Base-by-base conservation (phyloP, 495 filamentous ascomycete species). In the Acidiella bohemica region DNA sequence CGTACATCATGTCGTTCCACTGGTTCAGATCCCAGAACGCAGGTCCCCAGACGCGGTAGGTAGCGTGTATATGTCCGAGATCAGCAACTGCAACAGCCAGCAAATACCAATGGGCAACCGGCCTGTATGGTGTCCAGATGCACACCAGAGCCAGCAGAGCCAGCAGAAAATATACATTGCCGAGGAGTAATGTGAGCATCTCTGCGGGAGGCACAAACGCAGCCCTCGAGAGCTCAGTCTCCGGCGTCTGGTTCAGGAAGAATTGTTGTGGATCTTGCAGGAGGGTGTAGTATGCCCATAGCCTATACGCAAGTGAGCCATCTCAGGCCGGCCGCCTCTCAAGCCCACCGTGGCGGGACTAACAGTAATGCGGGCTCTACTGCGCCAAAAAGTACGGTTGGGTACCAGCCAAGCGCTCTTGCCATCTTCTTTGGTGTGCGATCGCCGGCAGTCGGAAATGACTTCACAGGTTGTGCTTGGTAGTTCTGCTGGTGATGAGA, bases 1-100 rank as follows among this genome's bases (percentile, higher is more conserved):
- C 34, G 20, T 22, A 37, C 34, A 37, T 37, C 34, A 37, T 37
- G 34, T 37, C 34, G 34, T 37, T 37, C 34, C 34, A 37, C 22
- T 4, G 20, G 7, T 25, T 25, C 20, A 37, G 8, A 14, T 37
- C 22, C 34, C 34, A 37, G 34, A 37, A 37, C 3, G 19, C n/a
- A 5, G 16, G 12, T 5, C 34, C 34, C 34, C 34, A 37, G 20
- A 37, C 22, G 2, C 20, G 8, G 18, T 37, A 37, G n/a, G n/a
- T 37, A 8, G 34, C 34, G 20, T 37, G 20, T 8, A 37, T 37
- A 26, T 37, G 34, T 4, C 34, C 34, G 20, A 37, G n/a, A 24
- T 37, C 34, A 9, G 20, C 34, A 8, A 37, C 2, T 12, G 20
- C 34, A 13, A 37, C 34, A 5, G 22, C 34, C 34, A 37, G 19